Base-by-base conservation (phyloP, 768 basidiomycete species). In the Cubamyces lactineus region DNA sequence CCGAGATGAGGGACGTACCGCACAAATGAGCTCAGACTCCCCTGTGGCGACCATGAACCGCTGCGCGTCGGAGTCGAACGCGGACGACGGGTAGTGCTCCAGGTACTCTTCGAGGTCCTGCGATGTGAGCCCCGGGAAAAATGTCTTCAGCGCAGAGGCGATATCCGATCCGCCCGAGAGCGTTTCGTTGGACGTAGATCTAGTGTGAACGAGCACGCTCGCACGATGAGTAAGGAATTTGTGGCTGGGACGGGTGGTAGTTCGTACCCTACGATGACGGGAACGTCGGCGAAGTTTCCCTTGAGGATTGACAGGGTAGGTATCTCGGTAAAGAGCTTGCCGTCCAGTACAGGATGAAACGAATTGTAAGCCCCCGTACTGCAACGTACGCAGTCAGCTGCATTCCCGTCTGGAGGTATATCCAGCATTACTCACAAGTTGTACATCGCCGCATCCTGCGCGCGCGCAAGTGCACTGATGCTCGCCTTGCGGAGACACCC, bases 141-240 rank as follows among this genome's bases (percentile, higher is more conserved):
- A 82, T 1, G 54, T 26, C 30, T 75, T 69, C 38, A 84, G 65
- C 5, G 77, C 76, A 1, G 75, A 49, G 1, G 72, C 62, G 40
- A 84, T 72, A 51, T 77, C 72, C 16, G 64, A 65, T 2, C 81
- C 79, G 12, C 77, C 73, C 3, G 80, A 77, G 38, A 83, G 70
- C 1, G 86, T 84, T 67, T 88, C 86, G 52, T 89, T 86, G 7
- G 84, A 82, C 2, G 84, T 85, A 0, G 85, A 75, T 2, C 86
- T 76, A 15, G 38, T 11, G 24, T 21, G 28, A 3, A 28, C 4
- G 28, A 28, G 28, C 28, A n/a, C n/a, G 40, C 43, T 42, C 42
- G 9, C 34, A 34, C 34, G 9, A 38, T n/a, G 43, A 40, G 30
- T 7, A 28, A 28, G 19, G 39, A 2, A n/a, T n/a, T n/a, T n/a